Conservation (phyloP, 768 basidiomycete species). For the Hericium erinaceus region DNA sequence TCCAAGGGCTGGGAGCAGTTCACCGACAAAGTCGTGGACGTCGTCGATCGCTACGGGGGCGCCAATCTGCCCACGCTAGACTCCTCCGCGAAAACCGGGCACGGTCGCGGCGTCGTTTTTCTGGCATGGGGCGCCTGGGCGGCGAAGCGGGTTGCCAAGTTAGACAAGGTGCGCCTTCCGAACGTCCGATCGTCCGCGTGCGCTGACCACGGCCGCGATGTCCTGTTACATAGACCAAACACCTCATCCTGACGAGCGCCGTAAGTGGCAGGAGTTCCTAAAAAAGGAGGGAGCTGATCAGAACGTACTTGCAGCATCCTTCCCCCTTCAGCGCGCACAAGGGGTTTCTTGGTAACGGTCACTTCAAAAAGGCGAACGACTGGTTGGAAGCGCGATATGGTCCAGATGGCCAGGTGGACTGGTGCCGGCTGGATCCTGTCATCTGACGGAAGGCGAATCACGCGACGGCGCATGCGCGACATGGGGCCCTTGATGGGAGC, state of each 20-base stretch:
- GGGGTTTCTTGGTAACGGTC: conserved; percentile 84
- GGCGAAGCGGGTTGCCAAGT: conserved; percentile 67
- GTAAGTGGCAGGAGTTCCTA: conserved; percentile 32
- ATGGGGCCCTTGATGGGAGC: not conserved
- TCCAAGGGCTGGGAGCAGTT: conserved; percentile 88
- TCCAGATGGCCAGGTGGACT: conserved; percentile 57
- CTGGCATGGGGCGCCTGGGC: conserved; percentile 90
- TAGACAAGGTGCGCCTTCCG: conserved; percentile 50
- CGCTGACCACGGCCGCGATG: not conserved
- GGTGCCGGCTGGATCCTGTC: conserved; percentile 42
- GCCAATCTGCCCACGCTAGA: conserved; percentile 43
- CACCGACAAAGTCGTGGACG: conserved; percentile 72
- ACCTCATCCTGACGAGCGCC: conserved; percentile 68
- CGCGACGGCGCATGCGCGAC: not conserved
- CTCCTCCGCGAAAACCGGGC: conserved; percentile 32
- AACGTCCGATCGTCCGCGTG: not conserved
- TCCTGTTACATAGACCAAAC: conserved; percentile 54
- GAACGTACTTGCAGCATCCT: conserved; percentile 50
- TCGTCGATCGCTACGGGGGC: conserved; percentile 69
- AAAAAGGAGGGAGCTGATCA: not conserved
- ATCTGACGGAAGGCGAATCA: conserved; percentile 9
- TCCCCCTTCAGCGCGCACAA: conserved; percentile 69
- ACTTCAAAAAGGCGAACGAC: conserved; percentile 80
- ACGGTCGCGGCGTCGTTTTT: conserved; percentile 73
- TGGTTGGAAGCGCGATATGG: conserved; percentile 84